phyloP scores from a whole-genome alignment of 2,329 filamentous ascomycete genomes.

The Apiospora saccharicola region DNA sequence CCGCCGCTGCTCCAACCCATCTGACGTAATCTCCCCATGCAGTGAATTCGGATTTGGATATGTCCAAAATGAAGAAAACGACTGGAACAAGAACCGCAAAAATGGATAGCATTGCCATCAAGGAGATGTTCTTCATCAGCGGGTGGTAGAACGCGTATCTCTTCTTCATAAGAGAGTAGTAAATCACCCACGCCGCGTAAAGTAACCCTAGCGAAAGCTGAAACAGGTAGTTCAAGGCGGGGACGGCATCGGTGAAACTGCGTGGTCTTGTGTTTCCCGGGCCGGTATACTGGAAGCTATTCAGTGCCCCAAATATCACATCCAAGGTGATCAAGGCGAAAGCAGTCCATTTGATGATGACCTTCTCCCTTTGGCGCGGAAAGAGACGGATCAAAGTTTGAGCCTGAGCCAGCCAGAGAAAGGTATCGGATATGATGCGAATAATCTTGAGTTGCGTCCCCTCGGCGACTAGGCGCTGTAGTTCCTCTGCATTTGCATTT shows the following conservation, averaged over 20 bases:
- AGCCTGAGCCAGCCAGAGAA: conserved; percentile 96
- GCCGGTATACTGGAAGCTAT: conserved; percentile 74
- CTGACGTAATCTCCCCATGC: conserved; percentile 95
- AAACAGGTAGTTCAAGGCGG: conserved; percentile 89
- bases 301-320: conserved; percentile 87
- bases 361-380: conserved; percentile 94
- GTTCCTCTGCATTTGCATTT: conserved; percentile 76
- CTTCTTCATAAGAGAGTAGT: conserved; percentile 91
- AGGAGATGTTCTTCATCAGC: conserved; percentile 86
- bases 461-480: conserved; percentile 82
- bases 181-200: conserved; percentile 93
- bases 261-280: conserved; percentile 68
- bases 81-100: conserved; percentile 86
- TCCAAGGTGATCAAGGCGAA: conserved; percentile 93
- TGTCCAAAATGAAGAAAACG: conserved; percentile 92
- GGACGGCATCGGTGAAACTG: conserved; percentile 87
- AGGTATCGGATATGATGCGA: conserved; percentile 92
- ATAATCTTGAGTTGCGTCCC: conserved; percentile 89
- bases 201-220: conserved; percentile 85
- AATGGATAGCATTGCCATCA: conserved; percentile 81
- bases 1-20: conserved; percentile 94
- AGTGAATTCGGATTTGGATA: conserved; percentile 83
- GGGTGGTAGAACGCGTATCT: conserved; percentile 90
- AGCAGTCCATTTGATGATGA: conserved; percentile 98
- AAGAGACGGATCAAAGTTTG: conserved; percentile 96